These are phyloP conservation scores for Trametes hirsuta DNA, from an alignment of 1,284 basidiomycete species.

Conservation along the genomic window DNA sequence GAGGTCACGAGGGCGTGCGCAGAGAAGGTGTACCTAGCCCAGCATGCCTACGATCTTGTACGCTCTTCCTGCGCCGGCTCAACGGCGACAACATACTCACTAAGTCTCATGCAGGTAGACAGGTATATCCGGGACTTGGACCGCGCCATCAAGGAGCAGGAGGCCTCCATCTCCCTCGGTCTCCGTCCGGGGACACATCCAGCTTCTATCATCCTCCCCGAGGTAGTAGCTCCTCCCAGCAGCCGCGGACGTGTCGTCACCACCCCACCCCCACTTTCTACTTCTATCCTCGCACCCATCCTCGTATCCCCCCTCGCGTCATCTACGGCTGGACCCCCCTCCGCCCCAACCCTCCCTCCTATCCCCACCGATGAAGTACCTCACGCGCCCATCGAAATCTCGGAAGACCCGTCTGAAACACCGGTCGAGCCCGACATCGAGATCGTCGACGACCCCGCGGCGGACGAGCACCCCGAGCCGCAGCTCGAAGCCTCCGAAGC, in stretches of 20 bases:
- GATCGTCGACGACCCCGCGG: neutral
- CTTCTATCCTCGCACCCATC: slow-evolving; percentile 24
- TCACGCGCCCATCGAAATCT: neutral
- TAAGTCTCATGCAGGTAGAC: slow-evolving; percentile 52
- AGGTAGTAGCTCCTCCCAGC: slow-evolving; percentile 58
- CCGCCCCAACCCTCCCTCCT: neutral
- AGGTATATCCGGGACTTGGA: slow-evolving; percentile 74
- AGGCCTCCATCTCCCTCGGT: slow-evolving; percentile 58
- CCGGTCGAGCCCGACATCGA: neutral
- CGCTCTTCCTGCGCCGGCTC: slow-evolving; percentile 27
- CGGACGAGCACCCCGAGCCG: neutral
- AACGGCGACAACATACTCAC: neutral
- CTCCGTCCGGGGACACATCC: slow-evolving; percentile 55
- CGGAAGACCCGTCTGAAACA: neutral
- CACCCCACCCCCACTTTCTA: slow-evolving; percentile 38
- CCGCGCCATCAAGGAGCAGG: slow-evolving; percentile 75
- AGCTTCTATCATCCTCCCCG: slow-evolving; percentile 59
- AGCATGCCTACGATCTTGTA: slow-evolving; percentile 69
- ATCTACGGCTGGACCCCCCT: neutral
- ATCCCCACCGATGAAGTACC: neutral
- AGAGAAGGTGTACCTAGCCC: slow-evolving; percentile 75
- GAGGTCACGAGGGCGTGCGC: slow-evolving; percentile 64
- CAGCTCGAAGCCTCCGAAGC: neutral
- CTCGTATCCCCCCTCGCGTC: neutral
- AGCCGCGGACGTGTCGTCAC: slow-evolving; percentile 45